Conservation (phyloP, 352 stramenopile species). For the Phytophthora pseudosyringae region DNA sequence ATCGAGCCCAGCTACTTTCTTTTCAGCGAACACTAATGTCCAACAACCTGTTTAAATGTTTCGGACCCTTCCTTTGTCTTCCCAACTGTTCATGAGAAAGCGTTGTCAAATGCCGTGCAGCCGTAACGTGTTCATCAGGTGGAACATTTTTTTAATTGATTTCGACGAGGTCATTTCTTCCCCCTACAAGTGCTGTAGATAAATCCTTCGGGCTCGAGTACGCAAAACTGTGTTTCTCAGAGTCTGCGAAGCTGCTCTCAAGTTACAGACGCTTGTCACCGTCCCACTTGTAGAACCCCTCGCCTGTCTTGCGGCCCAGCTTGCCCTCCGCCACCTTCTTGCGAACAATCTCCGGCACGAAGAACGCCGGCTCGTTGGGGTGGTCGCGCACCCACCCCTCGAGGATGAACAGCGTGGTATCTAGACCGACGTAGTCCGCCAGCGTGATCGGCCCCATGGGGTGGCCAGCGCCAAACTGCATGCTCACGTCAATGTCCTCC, state of each 20-base stretch:
- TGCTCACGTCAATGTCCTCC: constrained; percentile 97
- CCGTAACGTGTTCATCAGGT: not conserved
- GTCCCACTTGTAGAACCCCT: constrained; percentile 97
- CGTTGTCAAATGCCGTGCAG: no score
- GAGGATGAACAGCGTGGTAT: constrained; percentile 96
- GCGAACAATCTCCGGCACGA: constrained; percentile 92
- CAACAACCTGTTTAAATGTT: no score
- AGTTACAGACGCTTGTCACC: constrained; percentile 80
- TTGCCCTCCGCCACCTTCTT: constrained; percentile 94
- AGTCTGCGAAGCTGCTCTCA: not conserved
- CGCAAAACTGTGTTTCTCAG: constrained; percentile 4
- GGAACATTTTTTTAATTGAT: not conserved
- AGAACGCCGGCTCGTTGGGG: constrained; percentile 96
- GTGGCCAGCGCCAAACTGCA: constrained; percentile 97
- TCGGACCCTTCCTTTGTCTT: no score
- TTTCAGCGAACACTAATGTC: no score
- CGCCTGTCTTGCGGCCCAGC: constrained; percentile 95
- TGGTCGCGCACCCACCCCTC: constrained; percentile 96
- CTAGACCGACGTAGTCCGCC: constrained; percentile 96
- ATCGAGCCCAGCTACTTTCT: no score
- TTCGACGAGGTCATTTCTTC: constrained; percentile 4
- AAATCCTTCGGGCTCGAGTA: constrained; percentile 10
- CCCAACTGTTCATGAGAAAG: no score
- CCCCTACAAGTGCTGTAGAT: not conserved
- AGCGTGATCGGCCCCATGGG: constrained; percentile 96